Evolutionary conservation across 306 rosid genomes (phyloP).

Genomic region (Pterocarpus macrocarpus): DNA sequence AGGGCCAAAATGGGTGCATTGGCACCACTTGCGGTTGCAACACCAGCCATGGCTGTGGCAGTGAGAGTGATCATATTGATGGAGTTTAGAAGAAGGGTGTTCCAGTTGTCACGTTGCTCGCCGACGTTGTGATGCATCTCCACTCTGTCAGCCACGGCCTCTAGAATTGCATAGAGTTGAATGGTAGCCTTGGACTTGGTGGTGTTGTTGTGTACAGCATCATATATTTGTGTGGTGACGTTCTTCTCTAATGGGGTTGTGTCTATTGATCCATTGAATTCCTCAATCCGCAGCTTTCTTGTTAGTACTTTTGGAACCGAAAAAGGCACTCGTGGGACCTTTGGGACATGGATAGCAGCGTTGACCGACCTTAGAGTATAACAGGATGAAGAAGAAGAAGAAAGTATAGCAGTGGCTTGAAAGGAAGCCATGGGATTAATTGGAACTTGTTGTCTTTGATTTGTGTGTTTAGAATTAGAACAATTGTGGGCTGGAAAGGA

Average conservation of each 20-base stretch:
- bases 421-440: slow-evolving; percentile 27
- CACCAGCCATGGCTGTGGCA: slow-evolving; percentile 27
- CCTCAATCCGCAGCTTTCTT: slow-evolving; percentile 35
- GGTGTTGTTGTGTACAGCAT: neutral
- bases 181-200: neutral
- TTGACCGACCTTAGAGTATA: slow-evolving; percentile 42
- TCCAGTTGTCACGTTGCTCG: slow-evolving; percentile 40
- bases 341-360: slow-evolving; percentile 57
- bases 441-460: neutral
- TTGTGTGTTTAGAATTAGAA: neutral
- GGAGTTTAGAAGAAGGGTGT: slow-evolving; percentile 8
- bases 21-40: slow-evolving; percentile 24
- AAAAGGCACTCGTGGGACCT: slow-evolving; percentile 39
- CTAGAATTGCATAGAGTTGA: slow-evolving; percentile 58
- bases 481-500: neutral
- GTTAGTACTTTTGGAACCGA: slow-evolving; percentile 38
- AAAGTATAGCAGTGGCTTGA: slow-evolving; percentile 44
- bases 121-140: slow-evolving; percentile 44
- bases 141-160: slow-evolving; percentile 55
- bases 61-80: slow-evolving; percentile 30
- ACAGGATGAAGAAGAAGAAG: slow-evolving; percentile 47
- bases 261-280: slow-evolving; percentile 27
- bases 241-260: slow-evolving; percentile 23
- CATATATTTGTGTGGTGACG: neutral
- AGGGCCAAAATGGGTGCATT: slow-evolving; percentile 47